Evolutionary conservation across 2,329 filamentous ascomycete genomes (phyloP), one percentile per base, ranked within the genome.

Genomic region (Fusarium udum): DNA sequence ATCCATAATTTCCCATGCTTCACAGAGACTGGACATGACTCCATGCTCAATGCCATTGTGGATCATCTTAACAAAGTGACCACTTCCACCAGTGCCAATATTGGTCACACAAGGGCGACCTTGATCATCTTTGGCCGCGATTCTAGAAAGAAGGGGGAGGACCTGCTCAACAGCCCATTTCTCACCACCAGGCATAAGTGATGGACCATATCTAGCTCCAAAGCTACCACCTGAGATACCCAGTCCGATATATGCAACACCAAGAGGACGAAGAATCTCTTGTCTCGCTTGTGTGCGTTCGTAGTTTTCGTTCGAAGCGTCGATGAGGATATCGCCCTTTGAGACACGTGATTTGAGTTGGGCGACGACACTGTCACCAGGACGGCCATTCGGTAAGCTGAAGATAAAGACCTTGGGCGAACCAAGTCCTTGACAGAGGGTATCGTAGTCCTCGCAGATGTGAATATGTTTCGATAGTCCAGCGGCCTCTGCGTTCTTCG

Each of bases 31-130:
- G 60, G 82, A 88, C 83, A 93, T 88, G 88, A 93, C 92, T 4
- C 90, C 91, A 69, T 92, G 90, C 78, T 93, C 91, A 68, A 93
- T 93, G 3, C 91, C 91, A 72, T 93, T 93, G 78, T 93, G 92
- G 8, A 93, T 86, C 91, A 93, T 93, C 83, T 94, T 93, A 45
- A 93, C 90, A 76, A 91, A 93, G 79, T 93, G 91, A 0, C 92
- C 92, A 4, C 88, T 86, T 4, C 91, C 91, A 1, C 88, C 88
- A 4, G 87, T 87, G 0, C 92, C 91, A 52, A 91, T 85, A 32
- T 86, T 84, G 1, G 83, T 87, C 1, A 92, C 89, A 73, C 91
- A 93, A 2, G 90, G 86, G 16, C 84, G 86, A 2, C 89, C 89
- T 40, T 82, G 82, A 1, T 60, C 64, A 62, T 91, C 90, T 75